Base-by-base conservation (phyloP, 176 grass and related monocot genomes). In the Miscanthus lutarioriparius region DNA sequence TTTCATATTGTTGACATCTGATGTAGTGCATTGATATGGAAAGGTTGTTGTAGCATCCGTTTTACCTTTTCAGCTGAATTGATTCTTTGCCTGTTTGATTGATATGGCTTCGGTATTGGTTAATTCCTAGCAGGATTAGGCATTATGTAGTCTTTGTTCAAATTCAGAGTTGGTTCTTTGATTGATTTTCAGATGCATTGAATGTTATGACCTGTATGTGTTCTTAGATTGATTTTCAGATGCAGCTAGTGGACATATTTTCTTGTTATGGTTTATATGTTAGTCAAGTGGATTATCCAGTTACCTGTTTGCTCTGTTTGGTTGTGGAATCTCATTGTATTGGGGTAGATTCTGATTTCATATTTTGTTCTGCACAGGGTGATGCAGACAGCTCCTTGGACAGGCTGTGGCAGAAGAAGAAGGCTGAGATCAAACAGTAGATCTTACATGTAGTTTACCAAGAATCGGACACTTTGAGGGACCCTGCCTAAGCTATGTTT, bases 391-490 rank as follows among this genome's bases (percentile, higher is more conserved):
- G 94, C 39, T 90, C 94, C 5, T 69, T 97, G 32, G 94, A 97
- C 72, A 93, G 94, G 94, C 89, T 97, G 70, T 97, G 94, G 94
- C 78, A 84, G 56, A 93, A 92, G 89, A 92, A 85, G 87, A 90
- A 90, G 86, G 82, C 87, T 87, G 89, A 94, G 53, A 43, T 94
- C 76, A 86, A 82, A 56, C 94, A 91, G 82, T 97, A 93, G 87
- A 82, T 79, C 30, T 82, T 28, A 19, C 68, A 47, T 3, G 2
- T 84, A 84, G 80, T 80, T 87, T 90, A 74, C 39, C 67, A 63
- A 70, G 51, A 71, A 75, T 65, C 1, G 2, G 17, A 17, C 33
- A 26, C 8, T 38, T 32, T 22, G 45, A 65, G 38, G 10, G 3
- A 73, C 32, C 8, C 14, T 79, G 58, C 70, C 11, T 64, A 64